Base-by-base conservation (phyloP, 2,329 filamentous ascomycete species). In the Colletotrichum sp. region DNA sequence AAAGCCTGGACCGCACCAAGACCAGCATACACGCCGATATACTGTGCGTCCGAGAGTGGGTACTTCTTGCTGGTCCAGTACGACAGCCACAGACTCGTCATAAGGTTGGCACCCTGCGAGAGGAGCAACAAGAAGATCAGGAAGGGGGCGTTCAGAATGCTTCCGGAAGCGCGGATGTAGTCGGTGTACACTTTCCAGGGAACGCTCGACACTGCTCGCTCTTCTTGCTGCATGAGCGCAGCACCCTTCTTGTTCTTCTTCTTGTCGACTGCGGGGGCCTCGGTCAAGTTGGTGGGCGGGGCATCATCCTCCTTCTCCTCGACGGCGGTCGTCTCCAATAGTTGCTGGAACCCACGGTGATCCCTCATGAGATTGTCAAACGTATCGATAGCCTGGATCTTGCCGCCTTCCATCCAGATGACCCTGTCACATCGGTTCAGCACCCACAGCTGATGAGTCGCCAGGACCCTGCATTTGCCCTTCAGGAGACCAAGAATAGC, bases 391-490 rank as follows among this genome's bases (percentile, higher is more conserved):
- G 96, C 95, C 83, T 94, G 92, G 71, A 98, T 94, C 70, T 90
- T 92, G 60, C 97, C 97, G 19, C 93, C 92, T 72, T 98, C 94
- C 91, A 99, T 96, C 92, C 96, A 96, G 65, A 98, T 92, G 78
- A 98, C 96, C 39, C 96, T 91, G 82, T 98, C 96, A 80, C 96
- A 98, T 39, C 96, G 93, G 82, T 91, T 96, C 8, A 98, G 90
- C 8, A 98, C 96, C 88, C 98, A 97, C 16, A 98, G 91, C 83
- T 98, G 96, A 84, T 99, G 97, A 0, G 97, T 99, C 1, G 96
- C 97, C 36, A 99, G 88, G 39, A 98, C 94, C 25, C 97, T 91
- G 81, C 95, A 97, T 84, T 98, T 98, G 85, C 96, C 91, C 80
- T 94, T 95, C 70, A 98, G 88, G 12, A 98, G 88, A 9, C 96